A percentile compares a stretch with the other conserved stretches of the same genome.
Conservation (phyloP, 306 rosid genomes). For the Abrus pulchellus region DNA sequence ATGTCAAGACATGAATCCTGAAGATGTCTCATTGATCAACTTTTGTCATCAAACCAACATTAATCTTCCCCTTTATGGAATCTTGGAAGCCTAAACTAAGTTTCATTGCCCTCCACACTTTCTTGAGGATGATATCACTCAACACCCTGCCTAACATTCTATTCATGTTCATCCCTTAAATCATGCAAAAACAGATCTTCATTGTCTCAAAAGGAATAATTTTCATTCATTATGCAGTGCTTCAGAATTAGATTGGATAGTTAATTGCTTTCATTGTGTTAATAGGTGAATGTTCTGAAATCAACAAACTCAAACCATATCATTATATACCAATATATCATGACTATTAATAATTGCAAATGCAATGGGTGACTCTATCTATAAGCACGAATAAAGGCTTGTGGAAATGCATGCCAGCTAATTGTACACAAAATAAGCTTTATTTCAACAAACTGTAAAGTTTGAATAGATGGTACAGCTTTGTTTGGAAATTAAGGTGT, state of each 20-base stretch:
- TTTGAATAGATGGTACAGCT: neutral
- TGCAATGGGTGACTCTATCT: neutral
- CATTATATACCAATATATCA: neutral
- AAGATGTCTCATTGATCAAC: neutral
- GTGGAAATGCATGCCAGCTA: neutral
- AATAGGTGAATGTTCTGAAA: neutral
- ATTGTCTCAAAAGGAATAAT: neutral
- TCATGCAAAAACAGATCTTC: neutral
- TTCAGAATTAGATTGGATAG: neutral
- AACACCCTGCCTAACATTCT: neutral
- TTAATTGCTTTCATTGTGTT: neutral
- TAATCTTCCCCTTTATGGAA: neutral
- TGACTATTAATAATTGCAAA: neutral
- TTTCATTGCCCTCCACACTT: neutral
- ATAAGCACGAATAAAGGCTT: neutral
- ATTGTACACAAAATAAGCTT: neutral
- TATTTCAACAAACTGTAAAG: neutral
- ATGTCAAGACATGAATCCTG: neutral
- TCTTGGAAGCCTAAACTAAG: conserved; percentile 2
- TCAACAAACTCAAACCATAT: neutral
- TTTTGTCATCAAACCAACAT: neutral
- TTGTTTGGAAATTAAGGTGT: neutral
- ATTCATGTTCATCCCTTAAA: neutral
- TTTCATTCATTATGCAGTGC: neutral
- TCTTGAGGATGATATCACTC: too few relatives aligned